phyloP scores from a whole-genome alignment of 352 stramenopile genomes.

The Phytophthora ramorum region DNA sequence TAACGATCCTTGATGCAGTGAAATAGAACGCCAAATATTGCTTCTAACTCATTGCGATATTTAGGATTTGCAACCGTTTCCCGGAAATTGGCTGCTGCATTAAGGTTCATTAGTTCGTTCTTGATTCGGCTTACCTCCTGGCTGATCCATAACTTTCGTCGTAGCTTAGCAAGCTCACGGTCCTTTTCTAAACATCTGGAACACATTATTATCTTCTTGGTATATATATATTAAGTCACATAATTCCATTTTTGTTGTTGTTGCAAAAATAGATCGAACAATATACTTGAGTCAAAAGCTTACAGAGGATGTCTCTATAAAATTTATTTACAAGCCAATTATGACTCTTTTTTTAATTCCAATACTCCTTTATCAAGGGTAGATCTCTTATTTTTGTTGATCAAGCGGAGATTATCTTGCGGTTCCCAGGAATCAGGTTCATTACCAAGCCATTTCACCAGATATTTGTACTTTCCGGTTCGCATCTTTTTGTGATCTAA shows the following conservation, averaged over 20 bases:
- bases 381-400: constrained; percentile 4
- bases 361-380: neutral
- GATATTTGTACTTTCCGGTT: too few relatives aligned
- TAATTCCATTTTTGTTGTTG: neutral
- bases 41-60: neutral
- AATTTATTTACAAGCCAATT: neutral
- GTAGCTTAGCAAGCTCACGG: neutral
- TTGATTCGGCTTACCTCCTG: constrained; percentile 1
- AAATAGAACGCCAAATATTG: neutral
- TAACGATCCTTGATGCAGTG: neutral
- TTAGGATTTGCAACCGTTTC: neutral
- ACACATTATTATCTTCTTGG: neutral
- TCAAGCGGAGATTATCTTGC: neutral
- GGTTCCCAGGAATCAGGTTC: constrained; percentile 7
- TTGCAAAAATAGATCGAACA: neutral
- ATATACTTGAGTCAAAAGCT: neutral
- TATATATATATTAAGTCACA: neutral
- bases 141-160: neutral
- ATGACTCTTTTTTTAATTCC: neutral
- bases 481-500: too few relatives aligned
- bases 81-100: neutral
- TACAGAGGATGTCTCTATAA: neutral
- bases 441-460: neutral
- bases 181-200: neutral
- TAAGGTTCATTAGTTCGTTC: neutral